These are phyloP conservation scores for Pyropia haitanensis DNA, from an alignment of 23 red algal genomes.

Conservation along the genomic window DNA sequence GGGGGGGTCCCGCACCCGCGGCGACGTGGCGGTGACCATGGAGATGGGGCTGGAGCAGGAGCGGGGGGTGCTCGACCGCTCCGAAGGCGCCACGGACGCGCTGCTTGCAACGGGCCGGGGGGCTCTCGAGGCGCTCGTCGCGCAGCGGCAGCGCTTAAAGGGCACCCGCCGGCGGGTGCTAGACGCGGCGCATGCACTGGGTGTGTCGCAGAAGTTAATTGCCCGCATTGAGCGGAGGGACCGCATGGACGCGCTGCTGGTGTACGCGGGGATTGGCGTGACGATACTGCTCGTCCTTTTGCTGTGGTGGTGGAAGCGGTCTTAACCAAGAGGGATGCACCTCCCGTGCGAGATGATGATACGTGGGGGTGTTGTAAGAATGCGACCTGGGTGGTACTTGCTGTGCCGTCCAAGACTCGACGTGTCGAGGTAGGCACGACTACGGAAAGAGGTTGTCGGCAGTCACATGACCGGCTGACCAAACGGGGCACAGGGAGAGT, in stretches of 20 bases:
- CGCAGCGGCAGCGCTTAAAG: conserved; percentile 20
- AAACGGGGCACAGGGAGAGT: too few relatives aligned
- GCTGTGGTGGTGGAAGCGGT: too few relatives aligned
- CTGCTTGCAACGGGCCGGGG: conserved; percentile 23
- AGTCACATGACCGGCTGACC: too few relatives aligned
- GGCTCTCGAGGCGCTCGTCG: conserved; percentile 6
- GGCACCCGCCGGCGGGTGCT: conserved; percentile 17
- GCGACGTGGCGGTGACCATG: conserved; percentile 15
- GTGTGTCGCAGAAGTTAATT: conserved; percentile 23
- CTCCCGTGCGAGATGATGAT: too few relatives aligned
- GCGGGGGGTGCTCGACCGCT: conserved; percentile 10
- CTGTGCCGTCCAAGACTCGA: too few relatives aligned
- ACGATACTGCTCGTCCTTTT: too few relatives aligned
- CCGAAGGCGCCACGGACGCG: neutral
- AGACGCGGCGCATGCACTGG: conserved; percentile 22
- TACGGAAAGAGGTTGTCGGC: too few relatives aligned
- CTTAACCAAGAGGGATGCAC: too few relatives aligned
- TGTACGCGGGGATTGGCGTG: conserved; percentile 24
- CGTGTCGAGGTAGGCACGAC: too few relatives aligned
- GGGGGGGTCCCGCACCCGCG: neutral
- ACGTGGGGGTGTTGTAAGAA: too few relatives aligned
- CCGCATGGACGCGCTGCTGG: conserved; percentile 14
- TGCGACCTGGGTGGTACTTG: too few relatives aligned
- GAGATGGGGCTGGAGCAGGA: conserved; percentile 5
- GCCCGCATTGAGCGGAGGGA: conserved; percentile 32